Conservation (phyloP, 768 basidiomycete genomes). For the Brasilioporus rufonigricans region DNA sequence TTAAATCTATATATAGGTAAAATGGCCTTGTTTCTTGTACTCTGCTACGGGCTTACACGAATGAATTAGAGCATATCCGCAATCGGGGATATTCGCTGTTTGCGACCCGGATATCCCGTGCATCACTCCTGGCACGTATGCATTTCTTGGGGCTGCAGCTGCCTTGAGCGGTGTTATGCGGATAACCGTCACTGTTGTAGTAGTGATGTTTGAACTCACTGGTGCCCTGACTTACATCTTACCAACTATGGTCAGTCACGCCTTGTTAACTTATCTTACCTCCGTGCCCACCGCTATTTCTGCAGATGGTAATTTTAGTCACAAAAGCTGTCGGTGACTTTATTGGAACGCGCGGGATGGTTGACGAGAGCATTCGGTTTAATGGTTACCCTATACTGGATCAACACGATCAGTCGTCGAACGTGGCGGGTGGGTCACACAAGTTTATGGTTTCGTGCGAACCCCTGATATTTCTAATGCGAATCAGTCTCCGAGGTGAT, state of each 20-base stretch:
- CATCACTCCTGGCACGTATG: conserved; percentile 98
- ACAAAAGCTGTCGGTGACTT: conserved; percentile 97
- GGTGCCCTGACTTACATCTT: conserved; percentile 96
- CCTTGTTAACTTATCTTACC: conserved; percentile 3
- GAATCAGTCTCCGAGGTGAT: conserved; percentile 82
- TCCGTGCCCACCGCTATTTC: conserved; percentile 10
- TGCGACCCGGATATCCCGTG: conserved; percentile 93
- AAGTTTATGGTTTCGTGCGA: neutral
- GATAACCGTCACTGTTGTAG: conserved; percentile 96
- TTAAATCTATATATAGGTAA: conserved; percentile 87
- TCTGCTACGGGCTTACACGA: neutral
- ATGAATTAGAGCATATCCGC: conserved; percentile 64
- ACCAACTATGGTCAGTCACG: conserved; percentile 83
- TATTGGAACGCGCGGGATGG: conserved; percentile 89
- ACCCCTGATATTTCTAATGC: conserved; percentile 1
- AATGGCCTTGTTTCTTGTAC: conserved; percentile 27
- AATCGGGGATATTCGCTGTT: conserved; percentile 83
- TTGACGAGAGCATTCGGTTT: conserved; percentile 95
- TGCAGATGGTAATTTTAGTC: conserved; percentile 89
- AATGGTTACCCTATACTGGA: conserved; percentile 97
- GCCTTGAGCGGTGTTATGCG: conserved; percentile 95
- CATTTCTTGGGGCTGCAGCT: conserved; percentile 95
- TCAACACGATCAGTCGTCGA: conserved; percentile 90
- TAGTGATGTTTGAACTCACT: conserved; percentile 99
- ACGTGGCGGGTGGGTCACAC: conserved; percentile 72